A percentile compares a stretch with the other conserved stretches of the same genome.
phyloP scores from a whole-genome alignment of 306 rosid genomes.

The Urtica urens region DNA sequence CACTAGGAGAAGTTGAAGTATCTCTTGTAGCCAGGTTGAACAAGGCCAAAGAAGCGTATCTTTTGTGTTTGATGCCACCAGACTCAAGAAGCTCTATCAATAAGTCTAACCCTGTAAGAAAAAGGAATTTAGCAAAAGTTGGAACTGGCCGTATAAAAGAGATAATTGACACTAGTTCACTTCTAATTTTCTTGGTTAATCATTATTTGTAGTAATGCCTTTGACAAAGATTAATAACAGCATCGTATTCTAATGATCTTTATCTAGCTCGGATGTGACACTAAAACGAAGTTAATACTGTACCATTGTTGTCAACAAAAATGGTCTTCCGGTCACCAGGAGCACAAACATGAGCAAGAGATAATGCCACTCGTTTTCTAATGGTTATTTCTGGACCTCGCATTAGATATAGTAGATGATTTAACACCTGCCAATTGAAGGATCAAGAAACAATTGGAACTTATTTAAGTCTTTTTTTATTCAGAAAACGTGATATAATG shows the following conservation, averaged over 20 bases:
- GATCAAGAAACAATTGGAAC: not conserved
- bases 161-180: too few relatives aligned
- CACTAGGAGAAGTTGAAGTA: slow-evolving; percentile 45
- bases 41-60: slow-evolving; percentile 61
- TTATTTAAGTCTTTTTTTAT: too few relatives aligned
- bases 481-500: too few relatives aligned
- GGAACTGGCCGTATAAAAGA: too few relatives aligned
- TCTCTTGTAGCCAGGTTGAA: slow-evolving; percentile 67
- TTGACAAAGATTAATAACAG: too few relatives aligned
- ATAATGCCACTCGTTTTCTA: slow-evolving; percentile 58
- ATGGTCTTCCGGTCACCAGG: slow-evolving; percentile 41
- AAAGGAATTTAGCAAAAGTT: too few relatives aligned
- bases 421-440: slow-evolving; percentile 32
- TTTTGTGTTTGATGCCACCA: slow-evolving; percentile 43
- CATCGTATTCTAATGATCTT: too few relatives aligned
- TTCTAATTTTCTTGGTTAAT: too few relatives aligned
- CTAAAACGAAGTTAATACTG: too few relatives aligned
- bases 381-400: slow-evolving; percentile 42
- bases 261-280: too few relatives aligned
- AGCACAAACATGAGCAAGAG: slow-evolving; percentile 74
- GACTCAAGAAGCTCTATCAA: slow-evolving; percentile 62
- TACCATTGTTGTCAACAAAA: slow-evolving; percentile 57
- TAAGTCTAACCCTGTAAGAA: slow-evolving; percentile 53
- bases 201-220: too few relatives aligned
- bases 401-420: slow-evolving; percentile 58